A percentile compares a stretch with the other conserved stretches of the same genome.
Evolutionary conservation across 345 rosid species (phyloP).

Genomic region (Isatis tinctoria): DNA sequence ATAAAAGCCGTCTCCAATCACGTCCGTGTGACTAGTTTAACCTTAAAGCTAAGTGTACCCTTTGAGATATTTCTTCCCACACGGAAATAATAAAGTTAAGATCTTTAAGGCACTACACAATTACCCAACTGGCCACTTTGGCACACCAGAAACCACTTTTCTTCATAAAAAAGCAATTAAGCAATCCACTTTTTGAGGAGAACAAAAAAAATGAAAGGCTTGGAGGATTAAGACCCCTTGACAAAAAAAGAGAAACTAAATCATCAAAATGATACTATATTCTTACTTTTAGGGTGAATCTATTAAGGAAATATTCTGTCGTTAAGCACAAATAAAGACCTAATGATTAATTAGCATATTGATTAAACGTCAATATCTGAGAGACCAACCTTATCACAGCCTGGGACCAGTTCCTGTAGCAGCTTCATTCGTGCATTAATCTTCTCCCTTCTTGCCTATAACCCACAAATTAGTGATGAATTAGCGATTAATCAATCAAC

Average conservation of each 20-base stretch:
- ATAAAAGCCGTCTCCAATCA: constrained; percentile 18
- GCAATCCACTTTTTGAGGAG: constrained; percentile 16
- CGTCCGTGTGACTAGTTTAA: constrained; percentile 21
- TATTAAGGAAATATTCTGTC: constrained; percentile 23
- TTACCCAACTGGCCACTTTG: constrained; percentile 23
- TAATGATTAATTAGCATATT: constrained; percentile 44
- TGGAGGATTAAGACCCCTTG: constrained; percentile 11
- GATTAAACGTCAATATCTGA: constrained; percentile 13
- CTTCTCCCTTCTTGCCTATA: constrained; percentile 77
- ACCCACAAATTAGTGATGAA: background rate
- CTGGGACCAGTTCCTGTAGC: constrained; percentile 80
- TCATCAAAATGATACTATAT: background rate
- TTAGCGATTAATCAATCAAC: constrained; percentile 10
- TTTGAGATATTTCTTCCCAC: constrained; percentile 13
- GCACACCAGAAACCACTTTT: constrained; percentile 27
- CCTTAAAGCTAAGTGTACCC: constrained; percentile 29
- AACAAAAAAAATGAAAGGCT: background rate
- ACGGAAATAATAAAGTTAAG: background rate
- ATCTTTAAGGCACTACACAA: constrained; percentile 18
- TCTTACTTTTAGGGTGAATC: constrained; percentile 17
- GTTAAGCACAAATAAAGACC: constrained; percentile 35
- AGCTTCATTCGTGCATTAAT: constrained; percentile 75
- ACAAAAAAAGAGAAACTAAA: constrained; percentile 3
- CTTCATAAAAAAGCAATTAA: constrained; percentile 18
- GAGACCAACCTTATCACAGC: constrained; percentile 72